A percentile compares a stretch with the other conserved stretches of the same genome.
These are phyloP conservation scores for Hansenula sp. DNA, from an alignment of 1,139 yeast genomes.

Conservation along the genomic window DNA sequence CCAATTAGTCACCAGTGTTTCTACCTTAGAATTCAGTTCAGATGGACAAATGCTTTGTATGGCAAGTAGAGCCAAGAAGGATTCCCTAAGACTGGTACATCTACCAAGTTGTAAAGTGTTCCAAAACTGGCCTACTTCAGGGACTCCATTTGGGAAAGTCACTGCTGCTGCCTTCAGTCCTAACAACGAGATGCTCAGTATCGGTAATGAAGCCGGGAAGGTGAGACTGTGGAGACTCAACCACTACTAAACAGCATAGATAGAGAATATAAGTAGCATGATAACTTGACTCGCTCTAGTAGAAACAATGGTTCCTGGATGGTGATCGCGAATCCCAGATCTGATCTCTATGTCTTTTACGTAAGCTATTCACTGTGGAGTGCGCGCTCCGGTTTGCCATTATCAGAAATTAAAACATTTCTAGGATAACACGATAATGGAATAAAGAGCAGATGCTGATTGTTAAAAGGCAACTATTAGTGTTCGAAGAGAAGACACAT, in stretches of 20 bases:
- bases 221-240: slow-evolving; percentile 87
- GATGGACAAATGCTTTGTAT: slow-evolving; percentile 90
- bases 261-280: too few relatives aligned
- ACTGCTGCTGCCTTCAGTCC: slow-evolving; percentile 83
- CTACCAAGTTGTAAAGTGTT: slow-evolving; percentile 84
- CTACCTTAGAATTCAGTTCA: slow-evolving; percentile 67
- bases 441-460: too few relatives aligned
- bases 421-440: too few relatives aligned
- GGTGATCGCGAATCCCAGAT: too few relatives aligned
- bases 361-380: too few relatives aligned
- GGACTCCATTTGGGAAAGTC: slow-evolving; percentile 92
- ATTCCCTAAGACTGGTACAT: slow-evolving; percentile 83
- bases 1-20: slow-evolving; percentile 78
- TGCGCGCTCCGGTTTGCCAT: too few relatives aligned
- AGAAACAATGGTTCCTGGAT: too few relatives aligned
- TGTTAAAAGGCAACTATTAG: too few relatives aligned
- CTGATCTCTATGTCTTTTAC: too few relatives aligned
- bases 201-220: slow-evolving; percentile 89
- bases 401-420: too few relatives aligned
- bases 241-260: slow-evolving; percentile 46
- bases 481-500: too few relatives aligned
- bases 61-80: slow-evolving; percentile 83
- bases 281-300: too few relatives aligned
- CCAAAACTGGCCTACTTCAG: slow-evolving; percentile 96
- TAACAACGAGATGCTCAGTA: slow-evolving; percentile 75